Evolutionary conservation across 257 asterid genomes (phyloP), one percentile per base, ranked within the genome.

Genomic region (Cynanchum wilfordii): DNA sequence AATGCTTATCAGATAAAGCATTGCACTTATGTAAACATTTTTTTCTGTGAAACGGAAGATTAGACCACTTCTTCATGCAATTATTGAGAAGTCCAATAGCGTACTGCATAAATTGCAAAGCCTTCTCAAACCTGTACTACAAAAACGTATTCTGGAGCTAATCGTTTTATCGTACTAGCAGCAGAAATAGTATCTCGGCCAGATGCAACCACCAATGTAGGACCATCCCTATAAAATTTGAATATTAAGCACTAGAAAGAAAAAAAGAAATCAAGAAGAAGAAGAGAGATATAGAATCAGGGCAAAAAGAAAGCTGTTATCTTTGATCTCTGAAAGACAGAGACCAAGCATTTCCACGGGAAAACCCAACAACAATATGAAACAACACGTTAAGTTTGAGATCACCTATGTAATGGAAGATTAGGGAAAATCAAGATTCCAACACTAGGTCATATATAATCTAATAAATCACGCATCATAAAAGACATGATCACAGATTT

Each of bases 121-220:
- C 49, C 73, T 80, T 52, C 70, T 73, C 80, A 70, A 83, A 90
- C 98, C 97, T 92, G 98, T 79, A 90, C 89, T 68, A 87, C 85
- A 78, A 92, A 89, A 52, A 89, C 91, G 75, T 77, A 79, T 69
- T 85, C 89, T 27, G 93, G 97, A 81, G 82, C 93, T 77, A 90
- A 79, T 75, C 77, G 82, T 85, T 87, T 90, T 71, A 87, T 74
- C 30, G 86, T 82, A 82, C 88, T 88, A 72, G 96, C 88, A 75
- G 81, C 78, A 65, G 91, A 68, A 74, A 92, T 87, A 42, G 97
- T 92, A 82, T 87, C 97, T 70, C 82, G 91, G 66, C 98, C 98
- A 44, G 97, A 90, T 79, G 96, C 97, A 72, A 92, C 92, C 82
- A 92, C 88, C 89, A 90, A 82, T 75, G 77, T 40, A 44, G 98